phyloP scores from a whole-genome alignment of 2,329 filamentous ascomycete genomes.

The Colletotrichum sansevieriae region DNA sequence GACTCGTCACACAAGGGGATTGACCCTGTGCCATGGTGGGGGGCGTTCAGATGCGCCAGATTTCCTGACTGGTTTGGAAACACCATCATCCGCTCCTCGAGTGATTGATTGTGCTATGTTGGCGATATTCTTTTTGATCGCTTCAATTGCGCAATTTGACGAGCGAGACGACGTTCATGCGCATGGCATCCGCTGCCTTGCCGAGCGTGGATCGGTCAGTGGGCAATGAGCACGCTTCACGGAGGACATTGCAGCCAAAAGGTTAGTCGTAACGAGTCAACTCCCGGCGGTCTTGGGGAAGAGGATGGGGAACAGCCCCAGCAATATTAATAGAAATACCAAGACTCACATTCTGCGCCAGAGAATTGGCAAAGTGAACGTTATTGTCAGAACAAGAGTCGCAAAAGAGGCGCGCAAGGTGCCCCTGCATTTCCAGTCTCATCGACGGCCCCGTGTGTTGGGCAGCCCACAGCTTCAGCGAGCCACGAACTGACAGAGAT shows the following conservation, averaged over 20 bases:
- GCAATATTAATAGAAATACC: slow-evolving; percentile 27
- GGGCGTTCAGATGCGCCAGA: too few species aligned
- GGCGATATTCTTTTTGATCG: neutral
- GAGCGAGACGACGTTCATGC: neutral
- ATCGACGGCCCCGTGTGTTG: slow-evolving; percentile 31
- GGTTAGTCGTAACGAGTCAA: neutral
- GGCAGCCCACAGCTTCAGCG: neutral
- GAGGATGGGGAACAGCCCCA: neutral
- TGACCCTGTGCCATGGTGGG: too few species aligned
- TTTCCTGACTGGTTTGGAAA: too few species aligned
- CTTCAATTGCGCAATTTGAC: neutral
- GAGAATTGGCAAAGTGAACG: neutral
- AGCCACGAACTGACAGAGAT: neutral
- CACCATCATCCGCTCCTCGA: too few species aligned
- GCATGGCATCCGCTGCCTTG: neutral
- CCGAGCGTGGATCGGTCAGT: neutral
- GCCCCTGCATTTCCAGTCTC: slow-evolving; percentile 34
- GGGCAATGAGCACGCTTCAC: neutral
- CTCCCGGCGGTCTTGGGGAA: neutral
- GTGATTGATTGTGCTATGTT: too few species aligned
- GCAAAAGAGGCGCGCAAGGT: slow-evolving; percentile 17
- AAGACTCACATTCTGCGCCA: neutral
- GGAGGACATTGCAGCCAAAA: slow-evolving; percentile 5
- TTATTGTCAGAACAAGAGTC: slow-evolving; percentile 26
- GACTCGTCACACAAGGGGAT: too few species aligned